Percentiles rank a stretch among this genome's conserved stretches.
Evolutionary conservation across 2,329 filamentous ascomycete genomes (phyloP).

Genomic region (Penicillium sclerotigenum): DNA sequence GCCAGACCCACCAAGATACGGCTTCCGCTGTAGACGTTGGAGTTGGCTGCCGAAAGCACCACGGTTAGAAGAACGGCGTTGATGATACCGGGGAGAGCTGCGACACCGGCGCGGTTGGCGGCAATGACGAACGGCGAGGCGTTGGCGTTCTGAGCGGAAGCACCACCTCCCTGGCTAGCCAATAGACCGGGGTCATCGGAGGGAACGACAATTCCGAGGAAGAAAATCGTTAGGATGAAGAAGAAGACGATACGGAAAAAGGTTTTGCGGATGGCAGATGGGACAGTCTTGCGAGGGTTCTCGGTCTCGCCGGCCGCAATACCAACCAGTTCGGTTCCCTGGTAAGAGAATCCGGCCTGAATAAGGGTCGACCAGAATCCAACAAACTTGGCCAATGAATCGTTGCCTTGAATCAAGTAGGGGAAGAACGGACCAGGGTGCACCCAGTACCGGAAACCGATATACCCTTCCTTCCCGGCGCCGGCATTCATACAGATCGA

Average conservation of each 20-base stretch:
- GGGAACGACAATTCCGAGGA: conserved; percentile 68
- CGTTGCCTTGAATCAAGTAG: conserved; percentile 57
- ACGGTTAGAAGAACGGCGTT: conserved; percentile 42
- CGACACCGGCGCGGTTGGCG: conserved; percentile 34
- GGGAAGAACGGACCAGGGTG: conserved; percentile 65
- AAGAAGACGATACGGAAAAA: conserved; percentile 71
- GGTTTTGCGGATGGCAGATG: conserved; percentile 67
- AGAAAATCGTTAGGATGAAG: conserved; percentile 49
- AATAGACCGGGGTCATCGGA: conserved; percentile 56
- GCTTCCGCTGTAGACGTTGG: conserved; percentile 49
- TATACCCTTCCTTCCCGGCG: conserved; percentile 64
- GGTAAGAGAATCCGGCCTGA: conserved; percentile 41
- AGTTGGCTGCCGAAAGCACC: conserved; percentile 43
- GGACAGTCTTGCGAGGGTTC: conserved; percentile 69
- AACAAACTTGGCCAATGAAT: conserved; percentile 60
- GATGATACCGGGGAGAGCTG: conserved; percentile 36
- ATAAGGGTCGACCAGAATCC: conserved; percentile 55
- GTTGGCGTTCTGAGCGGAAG: conserved; percentile 23
- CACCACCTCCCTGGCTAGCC: conserved; percentile 28
- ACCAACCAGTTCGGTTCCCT: conserved; percentile 69
- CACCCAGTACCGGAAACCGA: conserved; percentile 71
- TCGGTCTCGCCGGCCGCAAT: conserved; percentile 72
- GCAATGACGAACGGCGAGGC: conserved; percentile 44
- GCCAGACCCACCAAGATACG: conserved; percentile 67
- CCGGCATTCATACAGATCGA: conserved; percentile 72